Base-by-base conservation (phyloP, 371 early-diverging fungal genomes). In the Zychaea mexicana region DNA sequence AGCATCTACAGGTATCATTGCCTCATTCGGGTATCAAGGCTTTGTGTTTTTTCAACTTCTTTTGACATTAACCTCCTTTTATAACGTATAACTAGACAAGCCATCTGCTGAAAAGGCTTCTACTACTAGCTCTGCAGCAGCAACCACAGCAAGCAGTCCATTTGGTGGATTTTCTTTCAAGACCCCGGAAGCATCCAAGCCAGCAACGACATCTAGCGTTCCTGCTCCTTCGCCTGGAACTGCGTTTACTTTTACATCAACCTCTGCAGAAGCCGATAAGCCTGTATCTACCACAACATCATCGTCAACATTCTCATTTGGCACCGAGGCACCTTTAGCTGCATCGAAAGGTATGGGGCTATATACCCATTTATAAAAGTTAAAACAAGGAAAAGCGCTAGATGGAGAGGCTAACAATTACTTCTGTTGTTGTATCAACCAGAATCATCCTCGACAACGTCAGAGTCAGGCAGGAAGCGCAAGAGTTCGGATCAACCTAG, bases 341-440 rank as follows among this genome's bases (percentile, higher is more conserved):
- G n/a, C 57, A 57, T 8, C 28, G 38, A 12, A 36, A 57, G 36
- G 57, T 30, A 57, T n/a, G n/a, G n/a, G n/a, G n/a, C n/a, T n/a
- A n/a, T n/a, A n/a, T n/a, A n/a, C n/a, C n/a, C n/a, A n/a, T n/a
- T n/a, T n/a, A n/a, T n/a, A n/a, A n/a, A n/a, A n/a, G n/a, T n/a
- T n/a, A n/a, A n/a, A n/a, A n/a, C n/a, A n/a, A n/a, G n/a, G n/a
- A n/a, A n/a, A n/a, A n/a, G n/a, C n/a, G n/a, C 19, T 15, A 32
- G 33, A 31, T 24, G 31, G 4, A 5, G 0, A 2, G 22, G 15
- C n/a, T 13, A 26, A 2, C 12, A n/a, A 32, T 21, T 4, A 55
- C n/a, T 15, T 28, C 31, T 17, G 17, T 8, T 2, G 6, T 55
- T 8, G 1, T 55, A 27, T 13, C 17, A 12, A 31, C 32, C 33